These are phyloP conservation scores for Cutaneotrichosporon sp. DNA, from an alignment of 1,284 basidiomycete species.

Conservation along the genomic window DNA sequence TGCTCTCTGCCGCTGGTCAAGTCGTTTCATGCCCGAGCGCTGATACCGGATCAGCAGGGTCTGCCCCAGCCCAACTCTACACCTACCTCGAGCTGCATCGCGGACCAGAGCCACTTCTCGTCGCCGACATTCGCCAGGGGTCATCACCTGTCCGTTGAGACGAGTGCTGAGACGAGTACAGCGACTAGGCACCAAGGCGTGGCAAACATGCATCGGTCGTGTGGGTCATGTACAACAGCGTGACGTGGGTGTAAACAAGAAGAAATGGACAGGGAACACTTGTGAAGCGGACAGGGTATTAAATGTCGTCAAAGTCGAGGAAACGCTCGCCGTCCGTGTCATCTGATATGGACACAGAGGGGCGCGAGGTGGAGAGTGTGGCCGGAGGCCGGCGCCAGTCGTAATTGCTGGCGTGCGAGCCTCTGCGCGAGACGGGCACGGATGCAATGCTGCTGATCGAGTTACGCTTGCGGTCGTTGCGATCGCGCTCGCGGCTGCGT, in stretches of 20 bases:
- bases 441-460: conserved; percentile 8
- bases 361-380: neutral
- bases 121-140: too few relatives aligned
- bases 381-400: conserved; percentile 3
- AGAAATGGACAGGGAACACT: neutral
- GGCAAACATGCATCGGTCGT: conserved; percentile 6
- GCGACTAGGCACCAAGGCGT: neutral
- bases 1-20: too few relatives aligned
- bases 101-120: too few relatives aligned
- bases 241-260: neutral
- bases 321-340: conserved; percentile 23
- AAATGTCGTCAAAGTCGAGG: conserved; percentile 31
- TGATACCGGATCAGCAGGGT: too few relatives aligned
- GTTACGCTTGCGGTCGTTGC: conserved; percentile 1
- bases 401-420: conserved; percentile 1
- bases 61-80: too few relatives aligned
- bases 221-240: conserved; percentile 4
- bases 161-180: too few relatives aligned
- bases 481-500: conserved; percentile 4
- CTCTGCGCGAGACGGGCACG: conserved; percentile 1
- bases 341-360: conserved; percentile 11
- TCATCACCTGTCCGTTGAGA: too few relatives aligned
- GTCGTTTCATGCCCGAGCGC: too few relatives aligned
- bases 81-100: too few relatives aligned
- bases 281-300: neutral